Percentiles rank a stretch among this genome's conserved stretches.
Conservation (phyloP, 2,329 filamentous ascomycete species). For the Escovopsis sp. region DNA sequence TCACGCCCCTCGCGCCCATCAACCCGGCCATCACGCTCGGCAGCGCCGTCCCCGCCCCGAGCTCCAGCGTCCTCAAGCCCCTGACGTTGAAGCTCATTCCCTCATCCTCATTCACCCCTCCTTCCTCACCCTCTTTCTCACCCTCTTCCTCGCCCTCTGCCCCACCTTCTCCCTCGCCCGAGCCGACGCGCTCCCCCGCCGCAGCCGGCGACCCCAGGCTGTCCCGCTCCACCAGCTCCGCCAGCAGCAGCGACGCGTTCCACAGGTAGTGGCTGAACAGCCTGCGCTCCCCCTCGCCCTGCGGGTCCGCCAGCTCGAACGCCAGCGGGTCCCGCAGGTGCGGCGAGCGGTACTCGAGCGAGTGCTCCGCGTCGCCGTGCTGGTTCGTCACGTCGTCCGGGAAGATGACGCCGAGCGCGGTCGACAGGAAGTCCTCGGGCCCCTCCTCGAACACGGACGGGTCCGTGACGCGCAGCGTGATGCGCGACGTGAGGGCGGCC, state of each 20-base stretch:
- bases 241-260: conserved; percentile 46
- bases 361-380: conserved; percentile 46
- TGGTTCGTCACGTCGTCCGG: conserved; percentile 50
- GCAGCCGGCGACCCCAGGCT: conserved; percentile 14
- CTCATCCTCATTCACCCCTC: conserved; percentile 2
- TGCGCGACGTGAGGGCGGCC: conserved; percentile 24
- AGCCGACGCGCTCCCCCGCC: too few relatives aligned
- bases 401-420: conserved; percentile 48
- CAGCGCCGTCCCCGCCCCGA: conserved; percentile 50
- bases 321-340: conserved; percentile 28
- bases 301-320: conserved; percentile 31
- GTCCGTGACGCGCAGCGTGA: conserved; percentile 13
- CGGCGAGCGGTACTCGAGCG: conserved; percentile 43
- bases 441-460: conserved; percentile 5
- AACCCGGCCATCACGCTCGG: conserved; percentile 34
- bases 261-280: conserved; percentile 61
- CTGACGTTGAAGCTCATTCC: conserved; percentile 28
- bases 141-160: background rate
- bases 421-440: conserved; percentile 44
- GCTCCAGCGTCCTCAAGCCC: conserved; percentile 40
- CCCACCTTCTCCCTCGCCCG: too few relatives aligned
- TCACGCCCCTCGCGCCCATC: conserved; percentile 32
- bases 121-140: conserved; percentile 1
- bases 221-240: conserved; percentile 38
- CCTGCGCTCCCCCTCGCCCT: conserved; percentile 35